Evolutionary conservation across 1,284 basidiomycete species (phyloP), one percentile per base, ranked within the genome.

Genomic region (Grifola frondosa): DNA sequence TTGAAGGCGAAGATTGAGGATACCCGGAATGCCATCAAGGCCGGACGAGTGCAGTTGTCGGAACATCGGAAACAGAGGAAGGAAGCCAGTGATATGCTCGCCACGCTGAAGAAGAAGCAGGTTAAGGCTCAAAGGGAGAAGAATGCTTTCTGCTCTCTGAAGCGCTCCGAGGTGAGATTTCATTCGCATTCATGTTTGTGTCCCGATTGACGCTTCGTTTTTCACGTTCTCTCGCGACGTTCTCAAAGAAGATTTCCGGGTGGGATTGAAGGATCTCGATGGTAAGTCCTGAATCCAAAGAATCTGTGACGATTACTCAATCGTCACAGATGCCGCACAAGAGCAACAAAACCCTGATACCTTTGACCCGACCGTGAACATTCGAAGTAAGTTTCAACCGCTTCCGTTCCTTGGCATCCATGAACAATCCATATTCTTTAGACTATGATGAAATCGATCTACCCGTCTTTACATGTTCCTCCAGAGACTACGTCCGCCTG

Each of bases 401-500:
- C 12, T 20, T 29, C 38, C 29, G 13, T 5, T 40, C 12, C 13
- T 20, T 23, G 9, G 8, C 36, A 46, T 26, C 32, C 13, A 16
- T 29, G 9, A 39, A 8, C 35, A 5, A 37, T 20, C 29, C 32
- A 15, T 3, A 13, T 23, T 17, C 20, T 28, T 6, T 41, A 81
- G 79, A 82, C 53, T 81, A 81, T 48, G 68, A 72, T 19, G 69
- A 67, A 1, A 80, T 82, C 40, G 67, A 81, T 46, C 68, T 82
- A 4, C 80, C 80, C 4, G 78, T 81, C 10, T 82, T 82, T 61
- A 80, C 78, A 6, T 74, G 71, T 44, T 81, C 79, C 1, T 73
- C 77, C 21, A 71, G 80, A 12, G 80, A 84, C 56, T 82, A 83
- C 51, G 70, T 80, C 21, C 46, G 32, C 12, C 32, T 43, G 22